Conservation (phyloP, 2,329 filamentous ascomycete species). For the Cadophora gregata region DNA sequence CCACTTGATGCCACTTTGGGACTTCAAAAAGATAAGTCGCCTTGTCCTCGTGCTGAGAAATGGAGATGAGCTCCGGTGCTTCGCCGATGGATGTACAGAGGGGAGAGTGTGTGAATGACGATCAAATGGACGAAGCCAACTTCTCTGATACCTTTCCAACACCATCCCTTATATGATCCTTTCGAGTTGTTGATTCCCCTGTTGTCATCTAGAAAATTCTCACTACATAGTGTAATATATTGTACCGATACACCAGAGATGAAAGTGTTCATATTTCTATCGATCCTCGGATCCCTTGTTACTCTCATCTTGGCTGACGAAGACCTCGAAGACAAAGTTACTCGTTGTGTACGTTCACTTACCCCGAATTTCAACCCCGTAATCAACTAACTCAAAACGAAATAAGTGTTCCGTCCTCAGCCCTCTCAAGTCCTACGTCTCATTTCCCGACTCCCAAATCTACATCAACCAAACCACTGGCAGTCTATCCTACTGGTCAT, state of each 20-base stretch:
- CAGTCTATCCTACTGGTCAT: slow-evolving; percentile 8
- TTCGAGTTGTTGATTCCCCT: not conserved
- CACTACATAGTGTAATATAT: not conserved
- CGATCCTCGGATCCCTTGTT: not conserved
- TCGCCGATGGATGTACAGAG: too few relatives aligned
- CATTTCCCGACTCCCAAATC: not conserved
- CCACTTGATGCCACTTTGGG: not conserved
- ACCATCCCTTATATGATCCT: not conserved
- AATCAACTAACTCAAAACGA: not conserved
- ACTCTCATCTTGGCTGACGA: not conserved
- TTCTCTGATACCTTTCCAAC: not conserved
- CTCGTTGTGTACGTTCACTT: not conserved
- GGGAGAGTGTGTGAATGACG: not conserved
- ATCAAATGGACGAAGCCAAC: not conserved
- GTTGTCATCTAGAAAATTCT: too few relatives aligned
- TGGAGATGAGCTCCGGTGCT: not conserved
- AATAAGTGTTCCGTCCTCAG: not conserved
- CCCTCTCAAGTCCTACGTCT: not conserved
- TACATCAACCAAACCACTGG: slow-evolving; percentile 8
- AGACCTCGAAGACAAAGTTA: not conserved
- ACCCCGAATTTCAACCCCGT: not conserved
- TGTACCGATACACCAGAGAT: not conserved
- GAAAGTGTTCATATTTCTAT: not conserved
- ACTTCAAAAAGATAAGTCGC: not conserved
- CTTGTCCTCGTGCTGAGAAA: not conserved